phyloP scores from a whole-genome alignment of 345 rosid species.

The Atalantia buxifolia region DNA sequence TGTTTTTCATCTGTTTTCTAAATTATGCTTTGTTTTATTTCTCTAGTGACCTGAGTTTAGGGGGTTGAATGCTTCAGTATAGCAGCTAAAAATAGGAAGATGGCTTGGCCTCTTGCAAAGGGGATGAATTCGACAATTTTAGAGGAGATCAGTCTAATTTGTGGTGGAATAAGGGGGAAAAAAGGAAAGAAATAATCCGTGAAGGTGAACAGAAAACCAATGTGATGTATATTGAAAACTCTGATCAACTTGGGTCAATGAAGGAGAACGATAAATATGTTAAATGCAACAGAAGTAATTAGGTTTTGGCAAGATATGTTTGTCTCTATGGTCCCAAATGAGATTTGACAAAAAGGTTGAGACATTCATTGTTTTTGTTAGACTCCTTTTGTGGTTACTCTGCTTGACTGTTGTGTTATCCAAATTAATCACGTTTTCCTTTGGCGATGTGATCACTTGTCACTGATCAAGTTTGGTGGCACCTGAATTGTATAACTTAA shows the following conservation, averaged over 20 bases:
- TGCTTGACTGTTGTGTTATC: neutral
- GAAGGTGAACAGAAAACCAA: neutral
- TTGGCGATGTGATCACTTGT: neutral
- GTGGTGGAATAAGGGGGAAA: no score
- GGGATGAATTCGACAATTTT: neutral
- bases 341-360: neutral
- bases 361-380: neutral
- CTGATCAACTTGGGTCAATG: neutral
- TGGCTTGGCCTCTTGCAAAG: neutral
- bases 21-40: neutral
- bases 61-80: neutral
- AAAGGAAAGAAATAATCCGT: fast-evolving
- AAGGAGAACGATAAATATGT: neutral
- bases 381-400: neutral
- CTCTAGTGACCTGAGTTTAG: neutral
- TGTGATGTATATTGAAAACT: neutral
- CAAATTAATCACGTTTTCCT: neutral
- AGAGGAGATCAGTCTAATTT: neutral
- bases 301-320: neutral
- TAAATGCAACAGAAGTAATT: neutral
- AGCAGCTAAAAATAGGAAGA: neutral
- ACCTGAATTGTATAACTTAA: neutral
- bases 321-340: neutral
- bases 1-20: neutral
- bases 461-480: neutral